phyloP scores from a whole-genome alignment of 2,329 filamentous ascomycete species.

The Neoarthrinium moseri region DNA sequence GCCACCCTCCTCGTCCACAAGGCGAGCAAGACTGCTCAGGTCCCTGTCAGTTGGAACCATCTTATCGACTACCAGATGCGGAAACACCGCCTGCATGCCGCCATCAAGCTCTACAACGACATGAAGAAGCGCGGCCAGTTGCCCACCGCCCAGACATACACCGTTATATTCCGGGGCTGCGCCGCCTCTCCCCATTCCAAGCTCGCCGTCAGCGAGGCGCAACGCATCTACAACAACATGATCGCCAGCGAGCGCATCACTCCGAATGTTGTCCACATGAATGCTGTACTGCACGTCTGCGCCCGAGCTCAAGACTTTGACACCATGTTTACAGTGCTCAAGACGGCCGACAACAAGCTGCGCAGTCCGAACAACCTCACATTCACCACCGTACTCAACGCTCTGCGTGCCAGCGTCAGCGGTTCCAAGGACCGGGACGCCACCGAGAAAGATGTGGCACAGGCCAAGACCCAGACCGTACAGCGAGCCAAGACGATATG shows the following conservation, averaged over 20 bases:
- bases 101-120: constrained; percentile 89
- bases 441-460: constrained; percentile 27
- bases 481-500: constrained; percentile 73
- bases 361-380: constrained; percentile 69
- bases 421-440: constrained; percentile 22
- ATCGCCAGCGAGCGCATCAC: constrained; percentile 60
- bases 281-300: constrained; percentile 84
- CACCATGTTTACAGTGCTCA: constrained; percentile 72
- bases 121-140: constrained; percentile 92
- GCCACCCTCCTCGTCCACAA: constrained; percentile 67
- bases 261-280: constrained; percentile 79
- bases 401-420: constrained; percentile 55
- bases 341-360: constrained; percentile 65
- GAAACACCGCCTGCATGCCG: constrained; percentile 57
- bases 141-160: constrained; percentile 82
- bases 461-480: constrained; percentile 44
- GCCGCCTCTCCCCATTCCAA: constrained; percentile 57
- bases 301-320: constrained; percentile 73
- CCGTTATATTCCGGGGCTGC: constrained; percentile 76
- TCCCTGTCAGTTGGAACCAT: constrained; percentile 84
- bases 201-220: constrained; percentile 64
- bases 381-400: constrained; percentile 81
- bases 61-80: constrained; percentile 71
- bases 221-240: constrained; percentile 77
- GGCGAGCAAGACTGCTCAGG: constrained; percentile 64